Conservation (phyloP, 306 rosid species). For the Glycine tomentella region DNA sequence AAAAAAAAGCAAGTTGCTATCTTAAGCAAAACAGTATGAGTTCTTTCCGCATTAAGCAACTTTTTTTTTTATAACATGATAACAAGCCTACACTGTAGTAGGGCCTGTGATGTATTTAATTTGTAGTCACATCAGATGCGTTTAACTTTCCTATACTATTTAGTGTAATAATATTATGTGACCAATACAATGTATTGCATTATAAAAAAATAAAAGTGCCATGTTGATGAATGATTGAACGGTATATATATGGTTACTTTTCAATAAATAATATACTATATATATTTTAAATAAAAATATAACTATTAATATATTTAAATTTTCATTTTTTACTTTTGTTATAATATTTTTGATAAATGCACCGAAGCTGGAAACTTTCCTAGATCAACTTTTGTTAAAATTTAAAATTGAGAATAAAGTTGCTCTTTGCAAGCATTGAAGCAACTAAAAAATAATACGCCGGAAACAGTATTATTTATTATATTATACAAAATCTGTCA, state of each 20-base stretch:
- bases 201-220: background rate
- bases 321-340: background rate
- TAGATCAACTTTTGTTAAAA: background rate
- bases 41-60: constrained; percentile 32
- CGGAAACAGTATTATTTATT: background rate
- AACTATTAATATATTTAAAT: background rate
- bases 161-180: background rate
- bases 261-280: background rate
- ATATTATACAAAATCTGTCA: too few species aligned
- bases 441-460: background rate
- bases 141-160: too few species aligned
- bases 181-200: background rate
- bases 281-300: background rate
- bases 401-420: background rate
- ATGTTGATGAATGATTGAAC: background rate
- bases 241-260: background rate
- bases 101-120: too few species aligned
- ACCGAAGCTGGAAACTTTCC: background rate
- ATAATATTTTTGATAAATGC: background rate
- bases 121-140: too few species aligned
- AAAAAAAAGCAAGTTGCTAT: background rate
- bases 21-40: background rate
- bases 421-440: background rate
- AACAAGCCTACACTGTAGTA: background rate
- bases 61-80: background rate